These are phyloP conservation scores for Colletotrichum viniferum DNA, from an alignment of 2,329 filamentous ascomycete genomes.

Conservation along the genomic window DNA sequence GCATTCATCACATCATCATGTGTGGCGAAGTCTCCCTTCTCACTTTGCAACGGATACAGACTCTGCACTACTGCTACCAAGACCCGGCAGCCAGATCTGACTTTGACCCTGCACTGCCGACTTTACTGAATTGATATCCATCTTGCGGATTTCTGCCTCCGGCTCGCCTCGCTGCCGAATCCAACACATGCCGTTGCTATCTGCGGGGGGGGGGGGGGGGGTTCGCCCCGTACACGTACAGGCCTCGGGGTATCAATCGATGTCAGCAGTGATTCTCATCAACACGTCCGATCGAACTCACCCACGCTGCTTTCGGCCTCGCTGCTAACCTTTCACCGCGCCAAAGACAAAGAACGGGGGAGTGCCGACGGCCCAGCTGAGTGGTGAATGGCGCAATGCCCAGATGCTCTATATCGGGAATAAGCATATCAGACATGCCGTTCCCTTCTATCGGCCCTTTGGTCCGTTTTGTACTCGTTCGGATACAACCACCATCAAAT, in stretches of 20 bases:
- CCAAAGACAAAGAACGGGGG: constrained; percentile 1
- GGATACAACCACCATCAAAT: neutral
- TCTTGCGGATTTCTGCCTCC: neutral
- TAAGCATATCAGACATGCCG: neutral
- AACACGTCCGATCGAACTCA: constrained; percentile 1
- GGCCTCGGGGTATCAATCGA: neutral
- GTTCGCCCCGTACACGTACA: neutral
- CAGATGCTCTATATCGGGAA: neutral
- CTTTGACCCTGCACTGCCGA: constrained; percentile 8
- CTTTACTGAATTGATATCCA: neutral
- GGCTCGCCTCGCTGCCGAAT: neutral
- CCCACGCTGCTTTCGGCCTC: neutral
- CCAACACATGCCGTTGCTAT: neutral
- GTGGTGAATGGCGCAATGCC: neutral
- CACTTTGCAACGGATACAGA: neutral
- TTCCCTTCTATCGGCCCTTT: neutral
- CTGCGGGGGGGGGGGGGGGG: neutral
- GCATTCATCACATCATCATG: neutral
- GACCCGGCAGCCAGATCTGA: neutral
- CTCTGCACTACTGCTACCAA: neutral
- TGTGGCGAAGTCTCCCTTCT: neutral
- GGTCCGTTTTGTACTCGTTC: neutral
- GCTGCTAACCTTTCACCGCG: neutral
- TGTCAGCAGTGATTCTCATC: neutral
- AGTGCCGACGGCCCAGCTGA: neutral